Conservation (phyloP, 1,284 basidiomycete species). For the Rhodofomes roseus region DNA sequence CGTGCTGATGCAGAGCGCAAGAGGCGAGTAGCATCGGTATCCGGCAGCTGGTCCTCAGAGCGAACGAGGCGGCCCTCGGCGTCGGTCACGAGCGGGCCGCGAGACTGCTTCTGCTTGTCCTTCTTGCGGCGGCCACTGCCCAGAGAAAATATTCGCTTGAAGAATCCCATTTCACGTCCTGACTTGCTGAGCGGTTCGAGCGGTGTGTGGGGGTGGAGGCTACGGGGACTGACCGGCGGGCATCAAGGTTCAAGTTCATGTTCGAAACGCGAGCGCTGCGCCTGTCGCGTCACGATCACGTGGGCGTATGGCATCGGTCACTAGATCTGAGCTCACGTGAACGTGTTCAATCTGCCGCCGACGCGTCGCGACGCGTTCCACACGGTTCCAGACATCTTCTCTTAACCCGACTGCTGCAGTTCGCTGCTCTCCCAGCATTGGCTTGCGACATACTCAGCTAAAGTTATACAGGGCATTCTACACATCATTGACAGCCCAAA, state of each 20-base stretch:
- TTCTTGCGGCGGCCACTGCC: slow-evolving; percentile 62
- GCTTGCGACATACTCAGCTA: too few relatives aligned
- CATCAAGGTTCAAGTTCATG: neutral
- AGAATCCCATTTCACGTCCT: slow-evolving; percentile 50
- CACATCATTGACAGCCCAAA: too few relatives aligned
- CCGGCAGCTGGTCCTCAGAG: slow-evolving; percentile 37
- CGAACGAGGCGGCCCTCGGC: slow-evolving; percentile 22
- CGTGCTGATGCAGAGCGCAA: slow-evolving; percentile 70
- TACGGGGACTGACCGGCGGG: neutral
- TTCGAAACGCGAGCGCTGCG: neutral
- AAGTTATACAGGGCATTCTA: too few relatives aligned
- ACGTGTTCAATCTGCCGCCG: neutral
- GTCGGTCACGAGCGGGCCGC: slow-evolving; percentile 15
- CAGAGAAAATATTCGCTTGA: slow-evolving; percentile 69
- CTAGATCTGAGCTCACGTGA: neutral
- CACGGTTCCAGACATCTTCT: neutral
- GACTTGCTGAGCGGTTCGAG: neutral
- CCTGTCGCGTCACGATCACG: neutral
- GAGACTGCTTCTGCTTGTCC: slow-evolving; percentile 23
- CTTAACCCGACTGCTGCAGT: neutral
- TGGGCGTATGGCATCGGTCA: neutral
- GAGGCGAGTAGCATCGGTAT: slow-evolving; percentile 54
- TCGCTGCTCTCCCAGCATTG: too few relatives aligned
- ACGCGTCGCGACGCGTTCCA: neutral
- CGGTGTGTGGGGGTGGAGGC: neutral